A percentile compares a stretch with the other conserved stretches of the same genome.
phyloP scores from a whole-genome alignment of 805 yeast species.

The Candida nanaspora region DNA sequence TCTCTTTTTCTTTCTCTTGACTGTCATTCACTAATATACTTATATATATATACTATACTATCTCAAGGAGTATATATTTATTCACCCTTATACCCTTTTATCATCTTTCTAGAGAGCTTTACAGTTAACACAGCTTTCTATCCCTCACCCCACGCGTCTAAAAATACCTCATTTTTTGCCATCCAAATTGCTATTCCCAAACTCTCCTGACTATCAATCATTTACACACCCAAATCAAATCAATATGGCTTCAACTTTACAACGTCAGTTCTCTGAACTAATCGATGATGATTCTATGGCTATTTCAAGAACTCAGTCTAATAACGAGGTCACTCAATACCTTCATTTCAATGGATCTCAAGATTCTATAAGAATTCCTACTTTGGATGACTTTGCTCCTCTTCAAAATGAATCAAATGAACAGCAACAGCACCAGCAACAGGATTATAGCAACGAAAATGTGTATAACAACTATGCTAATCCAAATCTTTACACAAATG shows the following conservation, averaged over 20 bases:
- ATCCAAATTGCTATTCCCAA: no score
- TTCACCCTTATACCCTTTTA: not conserved
- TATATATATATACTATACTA: no score
- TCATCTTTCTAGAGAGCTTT: not conserved
- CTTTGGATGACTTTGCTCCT: constrained; percentile 3
- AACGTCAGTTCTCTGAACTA: constrained; percentile 24
- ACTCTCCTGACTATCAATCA: not conserved
- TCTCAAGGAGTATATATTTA: no score
- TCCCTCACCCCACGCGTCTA: no score
- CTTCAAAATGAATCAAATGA: not conserved
- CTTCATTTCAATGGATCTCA: constrained; percentile 20
- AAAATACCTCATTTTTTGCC: no score
- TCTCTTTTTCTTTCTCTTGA: no score
- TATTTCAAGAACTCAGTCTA: constrained; percentile 9
- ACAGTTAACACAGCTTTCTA: not conserved
- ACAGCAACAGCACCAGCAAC: constrained; percentile 5
- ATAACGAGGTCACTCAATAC: constrained; percentile 14
- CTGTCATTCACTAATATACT: no score
- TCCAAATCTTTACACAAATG: constrained; percentile 19
- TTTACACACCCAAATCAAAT: not conserved
- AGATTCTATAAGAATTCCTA: constrained; percentile 13
- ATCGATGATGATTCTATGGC: constrained; percentile 24
- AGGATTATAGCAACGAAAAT: constrained; percentile 1
- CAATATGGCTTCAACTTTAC: constrained; percentile 21
- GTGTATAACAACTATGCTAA: constrained; percentile 22